Evolutionary conservation across 1,139 yeast species (phyloP).

Genomic region (Yamadazyma atlantica): DNA sequence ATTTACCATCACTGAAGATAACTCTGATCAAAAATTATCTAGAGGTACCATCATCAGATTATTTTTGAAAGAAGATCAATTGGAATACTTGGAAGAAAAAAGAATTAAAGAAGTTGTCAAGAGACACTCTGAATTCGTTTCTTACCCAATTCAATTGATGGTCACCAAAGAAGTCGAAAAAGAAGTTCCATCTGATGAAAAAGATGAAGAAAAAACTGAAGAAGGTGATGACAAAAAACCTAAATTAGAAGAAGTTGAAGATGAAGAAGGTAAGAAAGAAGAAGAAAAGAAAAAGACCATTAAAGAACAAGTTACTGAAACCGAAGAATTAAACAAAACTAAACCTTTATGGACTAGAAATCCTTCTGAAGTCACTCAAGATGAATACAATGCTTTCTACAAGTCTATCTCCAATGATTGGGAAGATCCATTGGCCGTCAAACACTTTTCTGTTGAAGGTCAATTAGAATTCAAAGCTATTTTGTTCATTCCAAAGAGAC

Average conservation of each 20-base stretch:
- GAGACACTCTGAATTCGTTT: conserved; percentile 99
- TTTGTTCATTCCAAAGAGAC: conserved; percentile 97
- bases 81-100: conserved; percentile 99
- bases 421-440: conserved; percentile 99
- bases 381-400: conserved; percentile 99
- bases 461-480: conserved; percentile 99
- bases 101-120: conserved; percentile 98
- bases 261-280: conserved; percentile 67
- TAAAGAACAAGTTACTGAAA: conserved; percentile 83
- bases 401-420: conserved; percentile 99
- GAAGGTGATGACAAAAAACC: conserved; percentile 54
- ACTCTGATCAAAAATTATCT: conserved; percentile 75
- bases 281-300: conserved; percentile 69
- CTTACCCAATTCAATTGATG: conserved; percentile 98
- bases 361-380: conserved; percentile 97
- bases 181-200: conserved; percentile 79
- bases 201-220: conserved; percentile 54
- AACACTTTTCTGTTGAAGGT: conserved; percentile 99
- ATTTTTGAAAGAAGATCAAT: conserved; percentile 98
- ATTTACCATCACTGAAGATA: conserved; percentile 93
- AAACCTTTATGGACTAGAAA: conserved; percentile 99
- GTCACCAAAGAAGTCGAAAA: conserved; percentile 99
- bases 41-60: conserved; percentile 97
- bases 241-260: conserved; percentile 71
- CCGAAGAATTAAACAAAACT: conserved; percentile 98